A percentile compares a stretch with the other conserved stretches of the same genome.
Evolutionary conservation across 1,284 basidiomycete genomes (phyloP).

Genomic region (Cryptococcus sp.): DNA sequence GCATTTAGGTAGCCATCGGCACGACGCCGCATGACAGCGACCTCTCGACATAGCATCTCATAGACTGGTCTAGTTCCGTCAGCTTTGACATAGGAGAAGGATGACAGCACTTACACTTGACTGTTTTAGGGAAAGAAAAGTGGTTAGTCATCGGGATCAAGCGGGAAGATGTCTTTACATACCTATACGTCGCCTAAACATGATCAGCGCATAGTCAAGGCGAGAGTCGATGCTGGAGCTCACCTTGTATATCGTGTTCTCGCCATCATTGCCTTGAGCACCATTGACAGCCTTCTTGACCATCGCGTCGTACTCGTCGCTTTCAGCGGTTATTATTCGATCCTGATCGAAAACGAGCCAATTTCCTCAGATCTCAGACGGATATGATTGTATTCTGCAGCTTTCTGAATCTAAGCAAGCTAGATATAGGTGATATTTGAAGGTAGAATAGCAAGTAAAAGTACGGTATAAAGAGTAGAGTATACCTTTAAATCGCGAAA

Average conservation of each 20-base stretch:
- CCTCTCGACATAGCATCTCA: conserved; percentile 77
- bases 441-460: no score
- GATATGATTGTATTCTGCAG: no score
- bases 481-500: no score
- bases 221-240: conserved; percentile 1
- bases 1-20: conserved; percentile 97
- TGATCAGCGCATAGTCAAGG: neutral
- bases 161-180: neutral
- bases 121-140: conserved; percentile 17
- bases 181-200: conserved; percentile 35
- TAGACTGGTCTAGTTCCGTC: conserved; percentile 40
- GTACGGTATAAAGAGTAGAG: no score
- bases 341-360: no score
- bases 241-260: conserved; percentile 37
- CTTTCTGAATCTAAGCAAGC: no score
- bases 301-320: conserved; percentile 12
- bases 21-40: conserved; percentile 95
- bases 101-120: conserved; percentile 45
- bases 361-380: no score
- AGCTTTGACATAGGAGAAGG: neutral
- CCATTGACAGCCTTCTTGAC: conserved; percentile 23
- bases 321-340: no score
- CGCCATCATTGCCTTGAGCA: conserved; percentile 28
- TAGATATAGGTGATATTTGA: no score
- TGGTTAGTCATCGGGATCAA: conserved; percentile 8